Conservation (phyloP, 2,329 filamentous ascomycete genomes). For the Colletotrichum viniferum region DNA sequence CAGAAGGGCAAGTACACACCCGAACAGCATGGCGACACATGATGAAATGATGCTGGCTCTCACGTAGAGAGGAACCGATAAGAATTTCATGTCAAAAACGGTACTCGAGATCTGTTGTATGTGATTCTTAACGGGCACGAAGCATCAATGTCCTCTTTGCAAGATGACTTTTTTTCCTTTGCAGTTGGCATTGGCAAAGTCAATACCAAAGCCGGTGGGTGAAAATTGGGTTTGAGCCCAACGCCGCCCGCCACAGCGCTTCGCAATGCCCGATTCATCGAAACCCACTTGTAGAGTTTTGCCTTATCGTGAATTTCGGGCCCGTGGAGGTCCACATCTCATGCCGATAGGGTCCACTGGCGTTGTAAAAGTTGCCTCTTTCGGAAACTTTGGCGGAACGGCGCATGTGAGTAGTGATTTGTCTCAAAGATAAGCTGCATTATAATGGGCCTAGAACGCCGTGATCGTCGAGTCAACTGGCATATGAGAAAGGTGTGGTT, state of each 20-base stretch:
- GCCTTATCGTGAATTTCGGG: background rate
- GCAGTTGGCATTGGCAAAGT: background rate
- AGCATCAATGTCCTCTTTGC: background rate
- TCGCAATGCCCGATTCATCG: background rate
- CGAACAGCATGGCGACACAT: conserved; percentile 35
- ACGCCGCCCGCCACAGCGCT: background rate
- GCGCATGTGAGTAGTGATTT: background rate
- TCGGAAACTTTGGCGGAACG: background rate
- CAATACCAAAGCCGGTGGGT: background rate
- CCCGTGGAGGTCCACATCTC: background rate
- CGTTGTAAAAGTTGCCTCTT: background rate
- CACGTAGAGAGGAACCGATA: conserved; percentile 29
- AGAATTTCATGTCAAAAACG: background rate
- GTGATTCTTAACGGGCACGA: background rate
- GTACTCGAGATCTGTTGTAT: fast-evolving
- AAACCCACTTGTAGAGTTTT: conserved; percentile 2
- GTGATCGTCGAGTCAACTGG: background rate
- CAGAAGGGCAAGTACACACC: conserved; percentile 21
- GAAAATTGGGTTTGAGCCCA: conserved; percentile 6
- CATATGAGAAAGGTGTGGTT: background rate
- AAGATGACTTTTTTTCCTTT: background rate
- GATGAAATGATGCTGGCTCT: conserved; percentile 33
- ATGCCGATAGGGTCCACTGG: background rate
- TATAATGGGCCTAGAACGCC: background rate
- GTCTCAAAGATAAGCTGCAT: background rate